Conservation (phyloP, 768 basidiomycete genomes). For the Leucosporidium creatinivorum region DNA sequence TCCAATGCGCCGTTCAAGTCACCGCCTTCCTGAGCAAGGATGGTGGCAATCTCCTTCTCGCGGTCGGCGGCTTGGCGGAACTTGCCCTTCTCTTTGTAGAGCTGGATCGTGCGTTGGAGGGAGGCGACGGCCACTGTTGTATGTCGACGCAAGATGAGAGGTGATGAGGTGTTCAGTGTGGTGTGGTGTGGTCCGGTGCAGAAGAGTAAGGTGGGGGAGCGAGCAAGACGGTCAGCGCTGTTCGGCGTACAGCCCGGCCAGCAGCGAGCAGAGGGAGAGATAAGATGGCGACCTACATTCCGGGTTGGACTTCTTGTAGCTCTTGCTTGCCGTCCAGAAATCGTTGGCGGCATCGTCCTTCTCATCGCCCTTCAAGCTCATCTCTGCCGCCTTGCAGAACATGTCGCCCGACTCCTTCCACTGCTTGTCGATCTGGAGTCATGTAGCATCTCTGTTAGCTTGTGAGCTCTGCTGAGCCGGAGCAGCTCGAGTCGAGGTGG, state of each 20-base stretch:
- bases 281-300: constrained; percentile 55
- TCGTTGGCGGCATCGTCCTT: constrained; percentile 92
- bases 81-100: constrained; percentile 73
- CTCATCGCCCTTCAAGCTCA: constrained; percentile 80
- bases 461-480: too few relatives aligned
- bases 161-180: too few relatives aligned
- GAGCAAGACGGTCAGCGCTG: neutral
- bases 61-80: constrained; percentile 97
- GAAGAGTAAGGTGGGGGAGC: neutral
- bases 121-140: constrained; percentile 77
- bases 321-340: constrained; percentile 97
- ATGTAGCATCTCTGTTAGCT: constrained; percentile 34
- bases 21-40: constrained; percentile 74
- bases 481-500: neutral
- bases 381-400: constrained; percentile 89
- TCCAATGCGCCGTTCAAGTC: constrained; percentile 42
- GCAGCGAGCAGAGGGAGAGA: too few relatives aligned
- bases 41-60: constrained; percentile 93
- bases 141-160: neutral
- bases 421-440: constrained; percentile 61
- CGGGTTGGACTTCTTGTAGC: constrained; percentile 81
- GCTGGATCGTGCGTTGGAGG: constrained; percentile 70
- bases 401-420: constrained; percentile 89
- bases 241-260: neutral
- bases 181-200: too few relatives aligned